Base-by-base conservation (phyloP, 2,329 filamentous ascomycete species). In the Coniosporium tulheliwenetii region DNA sequence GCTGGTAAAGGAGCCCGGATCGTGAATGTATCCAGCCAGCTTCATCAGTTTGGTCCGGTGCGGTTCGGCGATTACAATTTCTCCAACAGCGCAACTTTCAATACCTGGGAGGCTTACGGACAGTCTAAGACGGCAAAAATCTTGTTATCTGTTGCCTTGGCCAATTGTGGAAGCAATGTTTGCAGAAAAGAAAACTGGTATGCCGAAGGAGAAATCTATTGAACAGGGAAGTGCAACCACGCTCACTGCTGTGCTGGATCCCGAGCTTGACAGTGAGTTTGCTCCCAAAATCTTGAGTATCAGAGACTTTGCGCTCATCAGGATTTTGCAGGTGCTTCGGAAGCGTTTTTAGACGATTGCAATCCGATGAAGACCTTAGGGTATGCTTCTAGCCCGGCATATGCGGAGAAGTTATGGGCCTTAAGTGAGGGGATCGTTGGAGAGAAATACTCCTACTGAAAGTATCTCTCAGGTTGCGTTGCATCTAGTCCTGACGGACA, bases 41-140 rank as follows among this genome's bases (percentile, higher is more conserved):
- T 51, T 2, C 46, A 55, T 35, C 40, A 39, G 8, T 37, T 60
- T 31, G 53, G 48, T 10, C 52, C 51, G 5, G 41, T 62, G 36
- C 52, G 56, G 10, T 58, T 55, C 43, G 48, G 47, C 40, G 57
- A 61, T 43, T 52, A 52, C 46, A 59, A 54, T 35, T 58, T 57
- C 42, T 45, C 44, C 8, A 38, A 37, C 13, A 47, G 45, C 2
- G 39, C 47, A 30, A 62, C 52, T 2, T 65, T 64, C 48, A 49
- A 44, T 32, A 52, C 48, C 26, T 63, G 61, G 49, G 46, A 48
- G 8, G 57, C 57, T 3, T 69, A 70, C 48, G 63, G 60, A 4
- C 63, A 68, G 41, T 52, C 53, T 35, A 70, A 70, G 53, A 63
- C 61, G 3, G 65, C 64, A 14, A 65, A 65, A 40, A 59, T 69